Evolutionary conservation across 495 filamentous ascomycete species (phyloP), one percentile per base, ranked within the genome.

Genomic region (Zalerion maritima): DNA sequence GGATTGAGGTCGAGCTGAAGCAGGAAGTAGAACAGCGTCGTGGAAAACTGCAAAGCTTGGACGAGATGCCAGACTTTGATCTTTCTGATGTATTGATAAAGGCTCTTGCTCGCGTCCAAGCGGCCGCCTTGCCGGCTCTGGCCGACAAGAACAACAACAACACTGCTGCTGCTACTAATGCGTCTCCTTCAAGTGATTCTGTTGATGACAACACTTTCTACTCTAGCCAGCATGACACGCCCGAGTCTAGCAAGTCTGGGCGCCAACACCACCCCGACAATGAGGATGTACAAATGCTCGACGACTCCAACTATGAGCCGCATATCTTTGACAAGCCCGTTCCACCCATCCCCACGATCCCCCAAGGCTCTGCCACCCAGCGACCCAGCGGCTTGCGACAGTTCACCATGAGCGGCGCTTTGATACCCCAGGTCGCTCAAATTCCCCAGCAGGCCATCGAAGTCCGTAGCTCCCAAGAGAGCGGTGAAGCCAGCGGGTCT

Each of bases 181-280:
- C 51, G 32, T 55, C 63, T 50, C 62, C 67, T 37, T 57, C 67
- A 37, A 76, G 66, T 62, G 81, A 85, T 45, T 86, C 81, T 7
- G 79, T 83, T 54, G 84, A 93, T 54, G 77, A 87, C 44, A 85
- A 89, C 40, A 85, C 81, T n/a, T 87, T 89, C 53, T 93, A 94
- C 57, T 92, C 84, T 26, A 92, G 83, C 61, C 75, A 73, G 56
- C 52, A 58, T 47, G 60, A 62, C 32, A 66, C 63, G 0, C 63
- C 65, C 20, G 53, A 61, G 22, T 52, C 52, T 2, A 52, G 45
- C 26, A 46, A 47, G 30, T 45, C 54, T 6, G 52, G 58, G 10
- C 56, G 56, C 25, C 32, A 52, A 11, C 60, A 49, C 20, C 46
- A 50, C 35, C n/a, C n/a, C n/a, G 47, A 57, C 29, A 37, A 57